phyloP scores from a whole-genome alignment of 1,139 yeast genomes.

The Geotrichum candidum region DNA sequence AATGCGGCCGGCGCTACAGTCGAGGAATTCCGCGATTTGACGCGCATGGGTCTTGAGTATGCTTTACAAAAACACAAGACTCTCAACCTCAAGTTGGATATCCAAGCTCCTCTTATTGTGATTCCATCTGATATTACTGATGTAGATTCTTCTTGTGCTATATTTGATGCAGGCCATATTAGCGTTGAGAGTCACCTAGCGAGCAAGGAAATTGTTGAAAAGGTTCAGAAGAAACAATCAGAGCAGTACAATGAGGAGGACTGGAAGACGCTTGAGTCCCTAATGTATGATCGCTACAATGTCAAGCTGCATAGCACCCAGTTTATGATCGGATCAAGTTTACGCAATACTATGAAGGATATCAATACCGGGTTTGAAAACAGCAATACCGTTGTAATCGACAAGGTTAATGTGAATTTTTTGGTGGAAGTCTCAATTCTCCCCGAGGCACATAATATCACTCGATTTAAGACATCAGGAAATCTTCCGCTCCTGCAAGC shows the following conservation, averaged over 20 bases:
- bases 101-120: constrained; percentile 88
- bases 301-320: constrained; percentile 80
- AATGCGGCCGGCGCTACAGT: constrained; percentile 94
- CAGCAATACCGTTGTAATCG: constrained; percentile 54
- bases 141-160: constrained; percentile 81
- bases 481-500: constrained; percentile 69
- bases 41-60: constrained; percentile 86
- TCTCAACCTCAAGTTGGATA: constrained; percentile 70
- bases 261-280: constrained; percentile 62
- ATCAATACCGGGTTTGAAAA: constrained; percentile 27
- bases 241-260: constrained; percentile 62
- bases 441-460: constrained; percentile 69
- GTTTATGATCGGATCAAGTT: constrained; percentile 75
- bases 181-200: constrained; percentile 77
- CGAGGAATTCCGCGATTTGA: constrained; percentile 82
- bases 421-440: constrained; percentile 74
- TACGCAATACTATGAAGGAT: constrained; percentile 60
- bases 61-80: constrained; percentile 93
- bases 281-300: constrained; percentile 85
- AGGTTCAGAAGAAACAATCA: constrained; percentile 58
- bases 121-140: constrained; percentile 75
- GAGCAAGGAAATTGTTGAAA: constrained; percentile 59
- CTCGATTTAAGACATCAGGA: constrained; percentile 69
- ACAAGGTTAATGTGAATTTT: constrained; percentile 67
- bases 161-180: constrained; percentile 93